Conservation (phyloP, 345 rosid genomes). For the Punica granatum region DNA sequence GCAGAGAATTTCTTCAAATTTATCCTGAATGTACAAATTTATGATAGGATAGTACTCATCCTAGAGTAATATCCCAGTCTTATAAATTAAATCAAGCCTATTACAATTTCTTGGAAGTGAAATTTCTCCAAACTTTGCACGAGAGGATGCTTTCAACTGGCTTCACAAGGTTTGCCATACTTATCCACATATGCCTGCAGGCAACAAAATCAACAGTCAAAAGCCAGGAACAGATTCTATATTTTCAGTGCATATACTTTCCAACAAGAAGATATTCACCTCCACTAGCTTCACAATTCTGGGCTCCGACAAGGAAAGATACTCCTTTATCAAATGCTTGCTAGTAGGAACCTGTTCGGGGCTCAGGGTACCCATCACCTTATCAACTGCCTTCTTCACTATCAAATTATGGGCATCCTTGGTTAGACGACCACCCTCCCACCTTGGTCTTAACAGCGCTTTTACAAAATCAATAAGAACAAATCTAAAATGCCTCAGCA, state of each 20-base stretch:
- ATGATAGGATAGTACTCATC: neutral
- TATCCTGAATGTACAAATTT: neutral
- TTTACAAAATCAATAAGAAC: conserved; percentile 59
- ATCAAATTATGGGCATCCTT: conserved; percentile 73
- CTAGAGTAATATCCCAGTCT: neutral
- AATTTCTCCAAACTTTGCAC: conserved; percentile 23
- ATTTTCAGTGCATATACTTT: neutral
- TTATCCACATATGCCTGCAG: conserved; percentile 74
- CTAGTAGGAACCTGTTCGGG: conserved; percentile 54
- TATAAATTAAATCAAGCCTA: neutral
- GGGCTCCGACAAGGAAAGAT: conserved; percentile 45
- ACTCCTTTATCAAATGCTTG: conserved; percentile 39
- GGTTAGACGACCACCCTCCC: conserved; percentile 80
- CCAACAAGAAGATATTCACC: conserved; percentile 41
- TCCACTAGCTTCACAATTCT: conserved; percentile 72
- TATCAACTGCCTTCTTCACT: conserved; percentile 67
- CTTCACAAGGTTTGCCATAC: conserved; percentile 54
- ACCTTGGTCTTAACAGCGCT: conserved; percentile 66
- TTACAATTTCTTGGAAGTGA: neutral
- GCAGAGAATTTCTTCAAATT: neutral
- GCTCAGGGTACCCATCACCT: conserved; percentile 56
- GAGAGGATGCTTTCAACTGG: conserved; percentile 13
- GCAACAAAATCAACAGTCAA: conserved; percentile 19
- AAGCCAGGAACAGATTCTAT: conserved; percentile 10
- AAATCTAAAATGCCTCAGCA: conserved; percentile 45